Evolutionary conservation across 2,329 filamentous ascomycete species (phyloP), one percentile per base, ranked within the genome.

Genomic region (Sporothrix globosa): DNA sequence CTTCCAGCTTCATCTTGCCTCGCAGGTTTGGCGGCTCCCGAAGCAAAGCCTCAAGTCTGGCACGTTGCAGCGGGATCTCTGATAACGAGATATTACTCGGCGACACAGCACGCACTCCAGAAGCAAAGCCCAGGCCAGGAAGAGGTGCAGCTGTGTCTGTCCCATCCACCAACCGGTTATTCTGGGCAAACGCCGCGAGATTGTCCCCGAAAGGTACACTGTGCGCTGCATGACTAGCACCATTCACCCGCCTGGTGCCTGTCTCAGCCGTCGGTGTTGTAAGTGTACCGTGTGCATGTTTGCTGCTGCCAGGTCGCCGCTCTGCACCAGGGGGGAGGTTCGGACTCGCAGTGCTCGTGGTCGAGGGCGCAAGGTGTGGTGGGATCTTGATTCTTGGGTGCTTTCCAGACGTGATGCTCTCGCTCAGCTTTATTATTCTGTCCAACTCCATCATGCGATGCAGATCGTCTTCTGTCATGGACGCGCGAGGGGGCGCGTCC

Each of bases 401-500:
- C 75, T 86, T 88, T 77, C 94, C 93, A 79, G 92, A 88, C 78
- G 96, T 84, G 75, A 98, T 87, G 75, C 89, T 85, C 83, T 97
- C 91, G 80, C 90, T 90, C 80, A 98, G 89, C 75, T 85, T 87
- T 77, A 97, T 79, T 76, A 98, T 91, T 81, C 90, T 92, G 77
- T 91, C 87, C 83, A 93, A 96, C 80, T 94, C 88, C 76, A 84
- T 80, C 66, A 90, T 81, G 77, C 90, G 87, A 76, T 85, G 82
- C 71, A 84, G 78, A 74, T 87, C 84, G 72, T 84, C 83, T 73
- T 83, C 78, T 69, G 82, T 78, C 48, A 78, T 73, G 60, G 76
- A 71, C 75, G 44, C 27, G 10, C 67, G 9, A 54, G 52, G 27
- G 30, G 41, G 30, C 19, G 60, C 14, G 21, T 69, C 67, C 68